Conservation (phyloP, 2,329 filamentous ascomycete genomes). For the Aureobasidium sp. region DNA sequence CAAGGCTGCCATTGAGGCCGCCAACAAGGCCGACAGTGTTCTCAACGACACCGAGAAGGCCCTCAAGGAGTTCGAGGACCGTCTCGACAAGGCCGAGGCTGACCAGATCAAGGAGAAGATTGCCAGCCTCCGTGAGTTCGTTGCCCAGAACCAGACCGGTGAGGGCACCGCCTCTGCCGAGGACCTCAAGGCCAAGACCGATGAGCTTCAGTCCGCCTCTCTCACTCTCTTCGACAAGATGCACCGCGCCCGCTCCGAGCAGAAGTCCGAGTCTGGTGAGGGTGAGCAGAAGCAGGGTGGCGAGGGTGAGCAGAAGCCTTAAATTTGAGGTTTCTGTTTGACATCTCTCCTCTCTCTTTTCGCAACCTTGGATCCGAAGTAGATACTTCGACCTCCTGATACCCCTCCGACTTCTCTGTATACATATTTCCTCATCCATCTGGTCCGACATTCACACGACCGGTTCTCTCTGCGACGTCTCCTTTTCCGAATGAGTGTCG, state of each 20-base stretch:
- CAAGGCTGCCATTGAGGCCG: conserved; percentile 88
- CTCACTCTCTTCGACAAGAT: conserved; percentile 99
- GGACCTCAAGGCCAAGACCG: conserved; percentile 97
- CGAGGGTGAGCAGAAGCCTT: conserved; percentile 34
- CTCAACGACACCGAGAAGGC: conserved; percentile 98
- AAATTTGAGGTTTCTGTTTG: conserved; percentile 6
- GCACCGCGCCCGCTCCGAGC: conserved; percentile 78
- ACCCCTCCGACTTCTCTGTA: conserved; percentile 14
- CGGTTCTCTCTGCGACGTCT: not conserved
- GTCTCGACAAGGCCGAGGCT: conserved; percentile 95
- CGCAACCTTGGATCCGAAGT: not conserved
- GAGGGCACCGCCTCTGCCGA: conserved; percentile 79
- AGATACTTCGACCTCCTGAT: conserved; percentile 3
- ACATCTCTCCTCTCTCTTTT: not conserved
- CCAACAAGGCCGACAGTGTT: conserved; percentile 95
- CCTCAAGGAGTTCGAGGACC: conserved; percentile 96
- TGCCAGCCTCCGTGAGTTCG: conserved; percentile 68
- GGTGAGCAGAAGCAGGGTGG: conserved; percentile 29
- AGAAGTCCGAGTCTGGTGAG: conserved; percentile 41
- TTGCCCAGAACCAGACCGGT: conserved; percentile 89
- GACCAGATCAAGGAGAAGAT: conserved; percentile 97
- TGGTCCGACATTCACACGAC: not conserved
- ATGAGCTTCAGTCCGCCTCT: conserved; percentile 92
- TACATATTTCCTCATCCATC: conserved; percentile 7
- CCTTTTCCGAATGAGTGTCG: not conserved